Conservation (phyloP, 2,329 filamentous ascomycete genomes). For the Botrytis cinerea region DNA sequence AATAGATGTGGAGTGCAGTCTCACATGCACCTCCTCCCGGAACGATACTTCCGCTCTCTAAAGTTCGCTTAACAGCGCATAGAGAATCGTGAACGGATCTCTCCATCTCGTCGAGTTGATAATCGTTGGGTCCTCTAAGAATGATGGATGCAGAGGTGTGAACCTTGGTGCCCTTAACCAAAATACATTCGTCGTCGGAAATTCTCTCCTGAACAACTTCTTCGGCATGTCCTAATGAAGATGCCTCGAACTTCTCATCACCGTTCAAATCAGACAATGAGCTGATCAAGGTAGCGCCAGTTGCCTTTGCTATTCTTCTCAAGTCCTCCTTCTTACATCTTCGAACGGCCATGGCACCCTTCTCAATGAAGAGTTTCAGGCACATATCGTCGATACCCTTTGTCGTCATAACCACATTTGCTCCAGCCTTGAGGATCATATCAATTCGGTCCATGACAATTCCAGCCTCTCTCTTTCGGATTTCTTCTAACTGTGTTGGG, state of each 20-base stretch:
- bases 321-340: slow-evolving; percentile 99
- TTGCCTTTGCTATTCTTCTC: slow-evolving; percentile 91
- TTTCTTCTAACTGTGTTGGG: slow-evolving; percentile 95
- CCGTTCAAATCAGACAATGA: slow-evolving; percentile 95
- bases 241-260: slow-evolving; percentile 92
- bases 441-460: slow-evolving; percentile 94
- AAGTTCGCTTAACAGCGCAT: slow-evolving; percentile 92
- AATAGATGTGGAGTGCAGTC: slow-evolving; percentile 98
- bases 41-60: slow-evolving; percentile 95
- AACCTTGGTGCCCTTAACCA: slow-evolving; percentile 93
- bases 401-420: slow-evolving; percentile 93
- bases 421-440: slow-evolving; percentile 95
- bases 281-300: slow-evolving; percentile 88
- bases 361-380: slow-evolving; percentile 92
- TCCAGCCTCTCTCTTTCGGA: slow-evolving; percentile 85
- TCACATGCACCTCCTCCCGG: slow-evolving; percentile 95
- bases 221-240: slow-evolving; percentile 86
- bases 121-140: slow-evolving; percentile 93
- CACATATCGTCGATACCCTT: slow-evolving; percentile 98
- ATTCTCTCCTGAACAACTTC: slow-evolving; percentile 98
- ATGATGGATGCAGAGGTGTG: slow-evolving; percentile 95
- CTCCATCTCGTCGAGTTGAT: slow-evolving; percentile 98
- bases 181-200: slow-evolving; percentile 96
- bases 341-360: slow-evolving; percentile 91
- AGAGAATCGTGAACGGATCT: slow-evolving; percentile 96